Evolutionary conservation across 768 basidiomycete species (phyloP), one percentile per base, ranked within the genome.

Genomic region (Calocybe gangraenosa): DNA sequence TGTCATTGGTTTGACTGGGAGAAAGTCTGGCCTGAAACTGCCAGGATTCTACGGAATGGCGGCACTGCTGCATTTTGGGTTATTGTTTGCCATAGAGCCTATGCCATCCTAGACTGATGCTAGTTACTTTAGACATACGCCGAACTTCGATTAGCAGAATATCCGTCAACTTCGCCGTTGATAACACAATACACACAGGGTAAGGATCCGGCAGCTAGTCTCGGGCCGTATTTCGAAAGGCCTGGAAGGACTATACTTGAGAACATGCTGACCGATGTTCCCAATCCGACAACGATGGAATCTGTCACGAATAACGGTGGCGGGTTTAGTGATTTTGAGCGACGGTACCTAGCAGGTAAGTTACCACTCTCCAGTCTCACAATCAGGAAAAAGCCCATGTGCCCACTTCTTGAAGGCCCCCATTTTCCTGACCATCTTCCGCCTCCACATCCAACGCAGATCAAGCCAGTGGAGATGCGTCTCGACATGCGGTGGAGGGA

Each of bases 1-100:
- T 78, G 78, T 2, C 89, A 92, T 57, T 90, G 88, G 87, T 92
- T 91, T 56, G 73, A 90, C 54, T 87, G 82, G 75, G 60, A 64
- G 5, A 78, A 74, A 53, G 69, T 84, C 6, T 92, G 87, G 86
- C 76, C 74, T 2, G 83, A 90, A 61, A 66, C 79, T 0, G 68
- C 70, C 9, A 69, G 84, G 2, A 73, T 85, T 7, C 63, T 91
- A 33, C 69, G 75, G 39, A 70, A 68, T 7, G 73, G 78, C 13
- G 89, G 87, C 2, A 82, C 77, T 1, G 79, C 79, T 9, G 86
- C 85, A 3, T 82, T 82, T 56, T 90, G 87, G 82, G 88, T 87
- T 47, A 32, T 74, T 37, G 32, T 17, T 28, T 36, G 0, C n/a
- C 11, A n/a, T 18, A n/a, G n/a, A 25, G 8, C 5, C 7, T 37